Base-by-base conservation (phyloP, 257 asterid species). In the Nicotiana paniculata region DNA sequence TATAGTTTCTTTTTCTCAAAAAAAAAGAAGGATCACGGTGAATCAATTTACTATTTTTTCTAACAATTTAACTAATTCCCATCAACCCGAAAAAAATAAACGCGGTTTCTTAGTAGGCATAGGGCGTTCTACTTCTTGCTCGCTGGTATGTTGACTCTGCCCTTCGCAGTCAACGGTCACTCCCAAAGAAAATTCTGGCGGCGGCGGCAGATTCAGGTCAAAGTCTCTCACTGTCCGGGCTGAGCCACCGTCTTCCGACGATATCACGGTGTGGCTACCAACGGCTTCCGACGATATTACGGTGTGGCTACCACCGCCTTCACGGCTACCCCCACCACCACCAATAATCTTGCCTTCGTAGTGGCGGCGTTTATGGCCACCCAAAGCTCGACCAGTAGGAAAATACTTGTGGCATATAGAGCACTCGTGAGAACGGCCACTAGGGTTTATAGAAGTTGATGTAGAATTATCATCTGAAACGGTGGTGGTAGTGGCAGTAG, bases 361-460 rank as follows among this genome's bases (percentile, higher is more conserved):
- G 55, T 90, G 93, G 28, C 84, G 80, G 10, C 91, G 91, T 85
- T 86, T 90, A 86, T 90, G 93, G 51, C 93, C 92, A 81, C 92
- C 93, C 69, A 89, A 21, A 0, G 89, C 91, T 43, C 86, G 92
- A 6, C 92, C 92, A 11, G 82, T 82, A 2, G 84, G 66, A 18
- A 83, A 86, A 7, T 33, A 48, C 80, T 28, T 72, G 58, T 55
- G 86, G 82, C 93, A 90, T 30, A 78, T 62, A 54, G 87, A 39
- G 82, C 93, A 88, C 85, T 65, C 62, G 75, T 90, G 90, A 0
- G 48, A 54, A 64, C 82, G 82, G 57, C 54, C 62, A 4, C 17
- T 39, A 5, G 78, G 77, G 9, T 75, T 84, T 21, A 77, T 74
- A 32, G 82, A 65, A 4, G 67, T 69, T 17, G 80, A 68, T 21